These are phyloP conservation scores for Sporisorium graminicola DNA, from an alignment of 1,284 basidiomycete genomes.

Conservation along the genomic window DNA sequence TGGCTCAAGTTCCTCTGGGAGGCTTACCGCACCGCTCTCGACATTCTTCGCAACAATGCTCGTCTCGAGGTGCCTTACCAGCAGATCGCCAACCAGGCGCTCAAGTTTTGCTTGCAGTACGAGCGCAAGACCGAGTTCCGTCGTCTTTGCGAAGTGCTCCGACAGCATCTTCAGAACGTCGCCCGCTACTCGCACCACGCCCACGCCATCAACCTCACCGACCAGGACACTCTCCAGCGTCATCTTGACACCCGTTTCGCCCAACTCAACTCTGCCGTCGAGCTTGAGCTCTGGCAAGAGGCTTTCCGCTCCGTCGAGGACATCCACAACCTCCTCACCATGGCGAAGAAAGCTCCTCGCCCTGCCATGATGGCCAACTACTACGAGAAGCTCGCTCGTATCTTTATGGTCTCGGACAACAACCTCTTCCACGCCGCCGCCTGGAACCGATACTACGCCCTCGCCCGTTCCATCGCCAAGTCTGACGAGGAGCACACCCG, in stretches of 20 bases:
- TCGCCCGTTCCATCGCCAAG: constrained; percentile 63
- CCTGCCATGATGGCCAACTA: constrained; percentile 99
- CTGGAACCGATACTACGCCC: constrained; percentile 82
- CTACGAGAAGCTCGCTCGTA: constrained; percentile 96
- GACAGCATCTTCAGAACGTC: constrained; percentile 93
- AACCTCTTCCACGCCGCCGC: constrained; percentile 96
- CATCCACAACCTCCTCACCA: constrained; percentile 92
- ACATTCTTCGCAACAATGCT: constrained; percentile 97
- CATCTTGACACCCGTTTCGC: constrained; percentile 98
- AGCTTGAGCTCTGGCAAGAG: constrained; percentile 99
- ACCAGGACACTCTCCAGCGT: constrained; percentile 94
- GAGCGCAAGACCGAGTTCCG: constrained; percentile 97
- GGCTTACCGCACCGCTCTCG: constrained; percentile 94
- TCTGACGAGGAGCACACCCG: constrained; percentile 81
- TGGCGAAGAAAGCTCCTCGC: constrained; percentile 87
- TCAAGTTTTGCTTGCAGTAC: constrained; percentile 95
- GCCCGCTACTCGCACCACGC: constrained; percentile 95
- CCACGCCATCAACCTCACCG: constrained; percentile 96
- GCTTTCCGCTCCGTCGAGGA: constrained; percentile 99
- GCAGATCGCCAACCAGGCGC: constrained; percentile 96
- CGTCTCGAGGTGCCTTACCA: constrained; percentile 94
- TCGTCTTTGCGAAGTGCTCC: constrained; percentile 94
- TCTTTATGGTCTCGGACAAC: constrained; percentile 87
- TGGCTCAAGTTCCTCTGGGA: constrained; percentile 99
- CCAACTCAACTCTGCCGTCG: constrained; percentile 96